Percentiles rank a stretch among this genome's conserved stretches.
phyloP scores from a whole-genome alignment of 2,329 filamentous ascomycete genomes.

The Zalaria obscura region DNA sequence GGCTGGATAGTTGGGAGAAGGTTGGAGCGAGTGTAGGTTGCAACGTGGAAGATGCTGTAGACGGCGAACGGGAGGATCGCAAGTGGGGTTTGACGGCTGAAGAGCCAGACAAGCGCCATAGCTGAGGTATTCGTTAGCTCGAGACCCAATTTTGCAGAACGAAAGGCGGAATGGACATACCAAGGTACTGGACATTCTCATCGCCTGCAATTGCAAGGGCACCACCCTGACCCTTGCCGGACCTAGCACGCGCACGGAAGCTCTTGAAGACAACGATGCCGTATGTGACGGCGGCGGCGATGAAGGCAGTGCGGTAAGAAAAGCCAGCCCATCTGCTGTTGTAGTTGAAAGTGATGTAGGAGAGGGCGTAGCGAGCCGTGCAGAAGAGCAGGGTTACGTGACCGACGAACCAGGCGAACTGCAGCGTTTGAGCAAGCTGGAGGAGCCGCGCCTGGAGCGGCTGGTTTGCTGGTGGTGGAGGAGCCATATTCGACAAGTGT shows the following conservation, averaged over 20 bases:
- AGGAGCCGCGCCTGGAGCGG: conserved; percentile 11
- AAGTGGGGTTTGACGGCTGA: conserved; percentile 74
- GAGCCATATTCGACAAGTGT: conserved; percentile 9
- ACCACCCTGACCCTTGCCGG: conserved; percentile 47
- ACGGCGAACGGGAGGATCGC: conserved; percentile 89
- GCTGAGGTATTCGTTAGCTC: conserved; percentile 33
- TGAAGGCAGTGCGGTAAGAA: conserved; percentile 79
- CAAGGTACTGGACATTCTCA: conserved; percentile 95
- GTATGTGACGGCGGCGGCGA: conserved; percentile 83
- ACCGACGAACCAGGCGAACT: conserved; percentile 62
- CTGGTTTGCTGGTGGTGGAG: conserved; percentile 8
- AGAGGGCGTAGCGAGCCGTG: conserved; percentile 69
- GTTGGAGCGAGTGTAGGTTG: conserved; percentile 89
- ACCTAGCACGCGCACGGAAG: conserved; percentile 70
- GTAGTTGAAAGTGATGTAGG: conserved; percentile 81
- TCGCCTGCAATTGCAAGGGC: conserved; percentile 58
- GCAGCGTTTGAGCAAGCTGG: conserved; percentile 66
- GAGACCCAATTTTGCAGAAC: too few species aligned
- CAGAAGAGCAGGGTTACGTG: conserved; percentile 76
- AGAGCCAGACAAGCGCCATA: conserved; percentile 92
- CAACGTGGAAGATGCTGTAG: conserved; percentile 97
- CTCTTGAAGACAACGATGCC: conserved; percentile 99
- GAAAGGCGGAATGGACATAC: conserved; percentile 35
- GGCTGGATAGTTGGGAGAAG: conserved; percentile 77
- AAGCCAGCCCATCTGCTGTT: conserved; percentile 63